phyloP scores from a whole-genome alignment of 139 green algal species.

The Diplosphaera chodatii region DNA sequence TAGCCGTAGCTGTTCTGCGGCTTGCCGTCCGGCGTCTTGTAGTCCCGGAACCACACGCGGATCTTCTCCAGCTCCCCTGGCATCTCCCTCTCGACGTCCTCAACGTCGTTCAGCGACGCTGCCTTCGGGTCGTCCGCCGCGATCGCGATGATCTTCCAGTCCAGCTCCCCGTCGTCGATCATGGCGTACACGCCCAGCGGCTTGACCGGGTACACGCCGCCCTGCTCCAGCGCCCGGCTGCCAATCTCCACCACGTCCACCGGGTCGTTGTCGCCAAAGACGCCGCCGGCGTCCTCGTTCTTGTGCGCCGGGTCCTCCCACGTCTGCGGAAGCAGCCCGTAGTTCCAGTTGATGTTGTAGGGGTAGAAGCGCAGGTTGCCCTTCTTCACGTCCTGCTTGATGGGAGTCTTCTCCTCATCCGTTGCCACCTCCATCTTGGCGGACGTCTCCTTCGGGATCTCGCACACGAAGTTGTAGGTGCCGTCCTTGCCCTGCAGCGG shows the following conservation, averaged over 20 bases:
- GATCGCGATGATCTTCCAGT: conserved; percentile 99
- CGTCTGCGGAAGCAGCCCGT: conserved; percentile 97
- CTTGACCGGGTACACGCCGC: conserved; percentile 87
- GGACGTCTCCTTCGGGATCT: conserved; percentile 97
- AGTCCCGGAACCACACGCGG: conserved; percentile 95
- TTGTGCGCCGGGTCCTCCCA: conserved; percentile 85
- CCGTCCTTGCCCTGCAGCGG: conserved; percentile 80
- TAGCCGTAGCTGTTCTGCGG: conserved; percentile 90
- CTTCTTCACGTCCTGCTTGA: conserved; percentile 99
- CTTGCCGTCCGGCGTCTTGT: conserved; percentile 99
- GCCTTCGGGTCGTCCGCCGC: conserved; percentile 88
- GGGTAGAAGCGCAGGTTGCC: conserved; percentile 98
- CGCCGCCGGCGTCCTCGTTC: conserved; percentile 59
- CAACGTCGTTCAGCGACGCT: conserved; percentile 82
- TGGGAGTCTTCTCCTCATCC: conserved; percentile 88
- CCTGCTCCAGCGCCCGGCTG: conserved; percentile 51
- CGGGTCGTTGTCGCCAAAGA: conserved; percentile 92
- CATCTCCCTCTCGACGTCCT: conserved; percentile 94
- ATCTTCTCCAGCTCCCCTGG: conserved; percentile 92
- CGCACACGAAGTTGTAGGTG: conserved; percentile 90
- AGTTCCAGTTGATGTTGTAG: conserved; percentile 99
- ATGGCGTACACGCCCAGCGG: conserved; percentile 24
- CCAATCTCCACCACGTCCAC: conserved; percentile 99
- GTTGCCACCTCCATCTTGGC: conserved; percentile 99
- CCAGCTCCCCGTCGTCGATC: conserved; percentile 91